phyloP scores from a whole-genome alignment of 495 filamentous ascomycete species.

The Penicillium manginii region DNA sequence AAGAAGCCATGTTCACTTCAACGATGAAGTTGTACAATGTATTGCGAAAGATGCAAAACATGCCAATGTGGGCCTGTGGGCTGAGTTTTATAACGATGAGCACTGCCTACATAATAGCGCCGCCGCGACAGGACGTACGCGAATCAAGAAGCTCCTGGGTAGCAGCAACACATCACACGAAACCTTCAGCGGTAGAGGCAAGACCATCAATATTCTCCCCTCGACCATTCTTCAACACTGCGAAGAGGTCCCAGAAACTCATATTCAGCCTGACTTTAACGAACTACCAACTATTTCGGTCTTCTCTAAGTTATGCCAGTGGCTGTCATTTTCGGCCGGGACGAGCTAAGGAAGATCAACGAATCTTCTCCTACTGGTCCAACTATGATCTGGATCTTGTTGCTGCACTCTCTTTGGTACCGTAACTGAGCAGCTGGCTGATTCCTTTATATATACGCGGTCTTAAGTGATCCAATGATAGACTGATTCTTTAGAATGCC shows the following conservation, averaged over 20 bases:
- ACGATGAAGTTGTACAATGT: background rate
- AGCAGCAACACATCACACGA: background rate
- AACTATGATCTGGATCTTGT: background rate
- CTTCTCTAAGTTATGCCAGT: background rate
- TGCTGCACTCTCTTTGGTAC: background rate
- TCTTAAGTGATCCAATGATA: background rate
- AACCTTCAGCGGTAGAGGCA: background rate
- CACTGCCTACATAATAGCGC: background rate
- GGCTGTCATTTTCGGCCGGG: background rate
- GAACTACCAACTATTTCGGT: background rate
- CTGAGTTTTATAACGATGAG: background rate
- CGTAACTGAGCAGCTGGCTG: background rate
- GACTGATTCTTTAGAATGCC: background rate
- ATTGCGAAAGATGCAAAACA: background rate
- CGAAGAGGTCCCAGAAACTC: background rate
- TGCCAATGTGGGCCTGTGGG: background rate
- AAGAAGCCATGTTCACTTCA: background rate
- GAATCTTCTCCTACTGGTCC: background rate
- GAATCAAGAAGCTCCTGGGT: background rate
- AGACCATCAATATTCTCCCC: background rate
- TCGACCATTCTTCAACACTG: background rate
- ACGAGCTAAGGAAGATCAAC: background rate
- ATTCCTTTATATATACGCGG: background rate
- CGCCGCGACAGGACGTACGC: background rate
- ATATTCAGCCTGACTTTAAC: background rate